Evolutionary conservation across 1,139 yeast species (phyloP), one percentile per base, ranked within the genome.

Genomic region (Hyphopichia fennica): DNA sequence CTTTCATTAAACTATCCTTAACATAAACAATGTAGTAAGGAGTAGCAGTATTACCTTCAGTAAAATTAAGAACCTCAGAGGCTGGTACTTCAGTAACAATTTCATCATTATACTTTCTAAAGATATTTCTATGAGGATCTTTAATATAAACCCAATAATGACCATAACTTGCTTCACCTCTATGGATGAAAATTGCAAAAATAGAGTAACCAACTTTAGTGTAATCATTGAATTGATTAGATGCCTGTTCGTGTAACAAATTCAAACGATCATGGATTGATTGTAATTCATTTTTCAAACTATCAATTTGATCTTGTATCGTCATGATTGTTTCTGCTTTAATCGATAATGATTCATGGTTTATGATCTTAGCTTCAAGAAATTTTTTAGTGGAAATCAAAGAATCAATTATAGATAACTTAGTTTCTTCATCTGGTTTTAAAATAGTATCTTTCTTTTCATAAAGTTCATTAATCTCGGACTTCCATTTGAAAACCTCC

Each of bases 121-220:
- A 93, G 28, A 86, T 68, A 37, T 79, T 77, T 15, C 75, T 71
- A 48, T 75, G 75, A 11, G 84, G 81, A 60, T 93, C 98, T 48
- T 79, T 81, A 47, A 93, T 91, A 59, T 91, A 93, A 14, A 91
- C 80, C 97, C 98, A 93, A 60, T 93, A 93, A 63, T 93, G 99
- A 3, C 99, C 99, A 57, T 87, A 91, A 43, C 90, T 83, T 1
- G 96, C 99, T 55, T 90, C 96, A 7, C 99, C 99, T 42, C 97
- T 73, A 62, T 93, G 99, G 38, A 95, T 89, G 56, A 93, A 93
- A 7, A 93, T 84, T 0, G 98, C 95, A 68, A 91, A 93, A 11
- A 93, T 75, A 0, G 87, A 75, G 61, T 93, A 93, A 0, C 93
- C 95, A 23, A 84, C 76, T 42, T 75, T 66, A 40, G 73, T 77